A percentile compares a stretch with the other conserved stretches of the same genome.
phyloP scores from a whole-genome alignment of 371 early-diverging fungal species.

The Actinomortierella ambigua region DNA sequence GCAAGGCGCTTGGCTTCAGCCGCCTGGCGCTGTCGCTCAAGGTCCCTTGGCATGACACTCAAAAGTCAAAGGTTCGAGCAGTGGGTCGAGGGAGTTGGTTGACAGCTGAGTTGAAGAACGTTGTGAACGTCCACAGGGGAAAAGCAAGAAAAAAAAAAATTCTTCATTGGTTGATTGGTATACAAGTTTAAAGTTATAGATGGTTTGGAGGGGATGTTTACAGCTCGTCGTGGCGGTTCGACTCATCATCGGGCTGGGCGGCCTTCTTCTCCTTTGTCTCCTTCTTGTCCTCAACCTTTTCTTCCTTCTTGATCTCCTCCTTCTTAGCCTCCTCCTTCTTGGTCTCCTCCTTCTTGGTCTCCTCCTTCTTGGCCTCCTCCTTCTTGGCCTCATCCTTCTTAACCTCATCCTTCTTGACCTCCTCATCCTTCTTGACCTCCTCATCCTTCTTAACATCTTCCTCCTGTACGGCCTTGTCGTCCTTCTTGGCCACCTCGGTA shows the following conservation, averaged over 20 bases:
- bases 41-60: too few relatives aligned
- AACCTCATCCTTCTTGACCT: slow-evolving; percentile 16
- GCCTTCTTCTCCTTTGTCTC: slow-evolving; percentile 5
- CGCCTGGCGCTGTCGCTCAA: too few relatives aligned
- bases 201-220: too few relatives aligned
- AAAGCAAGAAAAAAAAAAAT: too few relatives aligned
- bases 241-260: slow-evolving; percentile 5
- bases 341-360: slow-evolving; percentile 17
- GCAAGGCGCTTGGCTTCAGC: too few relatives aligned
- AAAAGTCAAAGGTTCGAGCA: too few relatives aligned
- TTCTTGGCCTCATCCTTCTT: slow-evolving; percentile 30
- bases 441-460: slow-evolving; percentile 9
- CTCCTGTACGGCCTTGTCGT: slow-evolving; percentile 11
- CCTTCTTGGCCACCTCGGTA: slow-evolving; percentile 45
- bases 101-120: too few relatives aligned
- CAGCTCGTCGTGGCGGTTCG: neutral
- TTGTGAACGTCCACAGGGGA: too few relatives aligned
- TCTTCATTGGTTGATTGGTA: too few relatives aligned
- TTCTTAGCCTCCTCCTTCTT: slow-evolving; percentile 14
- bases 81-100: too few relatives aligned
- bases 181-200: too few relatives aligned
- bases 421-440: slow-evolving; percentile 19
- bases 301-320: slow-evolving; percentile 8
- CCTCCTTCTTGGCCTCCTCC: slow-evolving; percentile 45
- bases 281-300: neutral